Evolutionary conservation across 2,329 filamentous ascomycete genomes (phyloP), one percentile per base, ranked within the genome.

Genomic region (Phaeoacremonium minimum): DNA sequence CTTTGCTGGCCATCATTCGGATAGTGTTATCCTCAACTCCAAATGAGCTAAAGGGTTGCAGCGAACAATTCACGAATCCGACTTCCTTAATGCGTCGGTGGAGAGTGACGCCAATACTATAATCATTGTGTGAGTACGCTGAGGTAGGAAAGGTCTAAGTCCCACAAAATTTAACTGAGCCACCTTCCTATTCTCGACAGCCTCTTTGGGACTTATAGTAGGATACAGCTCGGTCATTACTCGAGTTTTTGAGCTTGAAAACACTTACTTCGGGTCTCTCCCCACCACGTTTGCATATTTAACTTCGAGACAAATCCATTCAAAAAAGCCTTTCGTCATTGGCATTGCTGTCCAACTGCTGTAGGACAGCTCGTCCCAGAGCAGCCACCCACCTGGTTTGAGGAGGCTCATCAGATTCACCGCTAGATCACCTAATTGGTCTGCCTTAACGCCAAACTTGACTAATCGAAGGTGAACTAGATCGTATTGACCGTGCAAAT

Each of bases 401-500:
- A 49, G 28, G 4, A 49, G 12, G 1, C 33, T 35, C 7, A 22
- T 28, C 13, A 45, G 15, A 13, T 49, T 43, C 13, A 11, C 11
- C 4, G 35, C 42, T 26, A 36, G 33, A 2, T 14, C 4, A 19
- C 30, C 15, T 44, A 45, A 49, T 11, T 49, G 36, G 6, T 37
- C 46, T 1, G 22, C 34, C 26, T 42, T 43, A 30, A 48, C 35
- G 2, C 26, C 43, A 15, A 32, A 32, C 18, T 28, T 26, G 6
- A 46, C 19, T 4, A 43, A 31, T 11, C 44, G 30, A 4, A 46
- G 36, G 15, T 46, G 43, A 3, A 49, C 44, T 12, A 47, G 28
- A 6, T 48, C 45, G 16, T 47, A 48, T 3, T 36, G 22, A 1
- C 40, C 38, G 4, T 18, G 19, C 28, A 42, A 15, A 6, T 41